These are phyloP conservation scores for Rosellinia necatrix DNA, from an alignment of 2,329 filamentous ascomycete genomes.

Conservation along the genomic window DNA sequence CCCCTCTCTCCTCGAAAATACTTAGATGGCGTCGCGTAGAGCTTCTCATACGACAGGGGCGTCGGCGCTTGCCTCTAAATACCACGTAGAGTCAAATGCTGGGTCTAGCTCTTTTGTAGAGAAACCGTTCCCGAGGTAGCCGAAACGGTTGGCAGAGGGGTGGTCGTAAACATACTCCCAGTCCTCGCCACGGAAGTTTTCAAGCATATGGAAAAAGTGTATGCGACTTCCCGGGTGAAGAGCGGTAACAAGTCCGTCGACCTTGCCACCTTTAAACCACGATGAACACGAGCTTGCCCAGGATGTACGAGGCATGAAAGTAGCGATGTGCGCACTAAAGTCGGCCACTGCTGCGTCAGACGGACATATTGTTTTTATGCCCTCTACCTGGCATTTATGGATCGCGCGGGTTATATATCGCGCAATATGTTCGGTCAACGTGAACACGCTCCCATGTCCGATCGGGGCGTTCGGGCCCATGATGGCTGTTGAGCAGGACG, in stretches of 20 bases:
- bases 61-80: conserved; percentile 42
- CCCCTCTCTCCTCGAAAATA: neutral
- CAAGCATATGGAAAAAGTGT: conserved; percentile 59
- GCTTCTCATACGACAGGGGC: conserved; percentile 14
- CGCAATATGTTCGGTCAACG: conserved; percentile 56
- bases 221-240: conserved; percentile 56
- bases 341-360: conserved; percentile 53
- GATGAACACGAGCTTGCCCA: conserved; percentile 54
- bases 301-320: conserved; percentile 59
- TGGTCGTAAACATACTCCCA: conserved; percentile 55
- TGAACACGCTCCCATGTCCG: conserved; percentile 56
- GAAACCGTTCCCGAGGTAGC: conserved; percentile 59
- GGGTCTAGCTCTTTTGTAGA: conserved; percentile 51
- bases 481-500: conserved; percentile 45
- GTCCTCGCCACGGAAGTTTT: conserved; percentile 55
- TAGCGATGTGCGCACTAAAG: conserved; percentile 53
- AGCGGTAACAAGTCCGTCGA: conserved; percentile 52
- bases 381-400: conserved; percentile 55
- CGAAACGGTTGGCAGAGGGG: conserved; percentile 50
- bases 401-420: conserved; percentile 56
- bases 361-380: conserved; percentile 52
- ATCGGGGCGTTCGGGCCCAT: conserved; percentile 58
- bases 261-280: conserved; percentile 56
- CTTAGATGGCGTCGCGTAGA: neutral
- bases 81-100: conserved; percentile 48